These are phyloP conservation scores for Aspergillus sp. DNA, from an alignment of 2,329 filamentous ascomycete species.

Conservation along the genomic window DNA sequence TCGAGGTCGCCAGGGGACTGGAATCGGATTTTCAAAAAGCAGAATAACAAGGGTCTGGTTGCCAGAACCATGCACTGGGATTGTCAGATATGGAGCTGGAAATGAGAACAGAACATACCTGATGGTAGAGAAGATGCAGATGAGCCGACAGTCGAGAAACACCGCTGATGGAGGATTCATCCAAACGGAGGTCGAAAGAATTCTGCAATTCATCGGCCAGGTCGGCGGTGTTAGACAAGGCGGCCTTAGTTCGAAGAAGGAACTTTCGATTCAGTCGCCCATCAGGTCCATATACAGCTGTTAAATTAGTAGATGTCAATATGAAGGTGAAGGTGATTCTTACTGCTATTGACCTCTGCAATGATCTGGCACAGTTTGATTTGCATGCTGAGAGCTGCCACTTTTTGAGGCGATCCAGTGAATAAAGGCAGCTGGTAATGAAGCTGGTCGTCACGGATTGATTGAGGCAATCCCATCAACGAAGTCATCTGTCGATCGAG, in stretches of 20 bases:
- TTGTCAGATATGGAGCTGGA: neutral
- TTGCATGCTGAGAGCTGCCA: constrained; percentile 40
- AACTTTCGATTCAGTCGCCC: constrained; percentile 32
- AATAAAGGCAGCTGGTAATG: constrained; percentile 44
- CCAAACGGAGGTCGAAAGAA: constrained; percentile 33
- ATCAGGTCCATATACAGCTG: constrained; percentile 39
- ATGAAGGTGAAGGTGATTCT: constrained; percentile 8
- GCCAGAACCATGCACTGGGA: constrained; percentile 37
- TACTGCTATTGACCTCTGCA: constrained; percentile 42
- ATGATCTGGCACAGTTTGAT: constrained; percentile 44
- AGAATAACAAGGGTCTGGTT: constrained; percentile 40
- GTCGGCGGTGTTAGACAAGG: constrained; percentile 34
- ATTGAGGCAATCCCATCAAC: constrained; percentile 49
- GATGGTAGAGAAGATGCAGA: constrained; percentile 36
- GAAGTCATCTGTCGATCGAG: constrained; percentile 52
- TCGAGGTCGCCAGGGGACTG: constrained; percentile 20
- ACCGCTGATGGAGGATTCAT: constrained; percentile 29
- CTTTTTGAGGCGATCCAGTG: constrained; percentile 32
- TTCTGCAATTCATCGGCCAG: constrained; percentile 37
- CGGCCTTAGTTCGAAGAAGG: constrained; percentile 35
- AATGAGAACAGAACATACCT: constrained; percentile 21
- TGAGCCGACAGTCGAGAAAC: constrained; percentile 41
- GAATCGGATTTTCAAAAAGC: constrained; percentile 36
- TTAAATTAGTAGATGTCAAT: neutral
- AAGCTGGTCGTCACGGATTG: constrained; percentile 49